Conservation (phyloP, 2,329 filamentous ascomycete species). For the Fusarium musae region DNA sequence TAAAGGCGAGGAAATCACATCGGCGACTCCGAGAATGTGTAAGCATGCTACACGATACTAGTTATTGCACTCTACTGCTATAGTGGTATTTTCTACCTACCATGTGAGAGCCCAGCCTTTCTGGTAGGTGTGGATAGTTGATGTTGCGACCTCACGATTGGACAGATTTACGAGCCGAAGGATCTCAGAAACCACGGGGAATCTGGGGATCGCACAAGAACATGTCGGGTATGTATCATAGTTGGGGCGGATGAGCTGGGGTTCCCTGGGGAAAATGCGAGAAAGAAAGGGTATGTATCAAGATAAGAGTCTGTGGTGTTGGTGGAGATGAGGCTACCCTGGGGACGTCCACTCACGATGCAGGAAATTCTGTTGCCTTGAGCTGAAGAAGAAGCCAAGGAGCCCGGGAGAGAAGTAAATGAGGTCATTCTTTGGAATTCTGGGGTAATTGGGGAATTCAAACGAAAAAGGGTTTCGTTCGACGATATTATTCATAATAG, state of each 20-base stretch:
- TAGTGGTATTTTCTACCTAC: neutral
- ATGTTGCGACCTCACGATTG: conserved; percentile 20
- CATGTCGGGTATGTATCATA: neutral
- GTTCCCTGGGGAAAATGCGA: conserved; percentile 4
- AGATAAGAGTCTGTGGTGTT: conserved; percentile 2
- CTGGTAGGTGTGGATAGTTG: neutral
- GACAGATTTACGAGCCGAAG: conserved; percentile 3
- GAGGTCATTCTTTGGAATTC: neutral
- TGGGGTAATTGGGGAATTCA: neutral
- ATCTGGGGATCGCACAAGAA: conserved; percentile 16
- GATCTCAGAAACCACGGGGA: conserved; percentile 28
- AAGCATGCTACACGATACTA: conserved; percentile 9
- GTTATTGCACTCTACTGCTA: neutral
- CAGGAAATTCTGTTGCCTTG: conserved; percentile 39
- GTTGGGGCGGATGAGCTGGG: neutral
- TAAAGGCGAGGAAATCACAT: neutral
- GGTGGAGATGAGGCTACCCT: conserved; percentile 31
- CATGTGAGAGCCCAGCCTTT: neutral
- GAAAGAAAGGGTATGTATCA: neutral
- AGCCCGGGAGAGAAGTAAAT: conserved; percentile 1
- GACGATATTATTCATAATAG: neutral
- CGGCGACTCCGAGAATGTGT: conserved; percentile 28
- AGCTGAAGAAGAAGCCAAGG: conserved; percentile 18
- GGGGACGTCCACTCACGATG: conserved; percentile 24
- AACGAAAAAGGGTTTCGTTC: neutral